Conservation (phyloP, 768 basidiomycete species). For the Gautieria morchelliformis region DNA sequence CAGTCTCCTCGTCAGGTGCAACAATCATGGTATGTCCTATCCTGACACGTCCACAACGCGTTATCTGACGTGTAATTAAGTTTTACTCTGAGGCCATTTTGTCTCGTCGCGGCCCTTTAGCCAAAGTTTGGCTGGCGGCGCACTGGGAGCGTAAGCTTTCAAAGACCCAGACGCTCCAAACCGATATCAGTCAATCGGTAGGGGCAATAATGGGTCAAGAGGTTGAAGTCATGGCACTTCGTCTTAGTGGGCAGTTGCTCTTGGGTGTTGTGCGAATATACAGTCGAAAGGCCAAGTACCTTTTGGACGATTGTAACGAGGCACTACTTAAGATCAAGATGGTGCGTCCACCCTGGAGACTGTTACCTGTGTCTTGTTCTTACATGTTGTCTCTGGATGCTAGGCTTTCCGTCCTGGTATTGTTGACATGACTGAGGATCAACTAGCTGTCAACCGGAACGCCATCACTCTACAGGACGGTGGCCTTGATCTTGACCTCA, state of each 20-base stretch:
- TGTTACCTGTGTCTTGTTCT: neutral
- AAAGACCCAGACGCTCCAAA: constrained; percentile 89
- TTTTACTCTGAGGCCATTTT: constrained; percentile 93
- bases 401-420: constrained; percentile 92
- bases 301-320: constrained; percentile 96
- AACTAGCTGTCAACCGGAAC: constrained; percentile 76
- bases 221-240: constrained; percentile 85
- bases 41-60: neutral
- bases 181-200: constrained; percentile 90
- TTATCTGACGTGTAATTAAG: constrained; percentile 26
- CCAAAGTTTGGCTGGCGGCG: constrained; percentile 97
- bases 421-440: constrained; percentile 95
- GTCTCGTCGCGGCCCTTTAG: constrained; percentile 86
- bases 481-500: constrained; percentile 61
- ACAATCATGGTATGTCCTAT: constrained; percentile 6
- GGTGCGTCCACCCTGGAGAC: constrained; percentile 33
- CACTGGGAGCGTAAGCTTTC: constrained; percentile 98
- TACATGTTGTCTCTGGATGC: neutral
- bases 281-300: constrained; percentile 94
- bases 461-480: constrained; percentile 76
- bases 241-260: constrained; percentile 92
- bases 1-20: neutral
- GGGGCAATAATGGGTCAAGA: constrained; percentile 96
- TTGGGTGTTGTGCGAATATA: constrained; percentile 97
- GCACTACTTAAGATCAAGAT: constrained; percentile 92